Percentiles rank a stretch among this genome's conserved stretches.
These are phyloP conservation scores for Penicillium aurantiogriseum DNA, from an alignment of 2,329 filamentous ascomycete species.

Conservation along the genomic window DNA sequence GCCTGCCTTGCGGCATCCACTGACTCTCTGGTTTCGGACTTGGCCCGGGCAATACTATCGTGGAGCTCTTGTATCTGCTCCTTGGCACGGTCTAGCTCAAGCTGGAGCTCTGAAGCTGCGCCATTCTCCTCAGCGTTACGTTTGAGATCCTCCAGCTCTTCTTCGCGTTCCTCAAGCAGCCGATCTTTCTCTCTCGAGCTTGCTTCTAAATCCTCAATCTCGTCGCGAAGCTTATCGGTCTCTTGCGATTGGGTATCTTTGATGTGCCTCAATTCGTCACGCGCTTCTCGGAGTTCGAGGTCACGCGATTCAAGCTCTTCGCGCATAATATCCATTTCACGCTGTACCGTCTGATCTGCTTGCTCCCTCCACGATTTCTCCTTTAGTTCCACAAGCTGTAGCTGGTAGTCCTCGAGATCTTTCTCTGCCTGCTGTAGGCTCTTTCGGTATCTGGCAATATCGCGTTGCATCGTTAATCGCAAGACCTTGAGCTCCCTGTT, in stretches of 20 bases:
- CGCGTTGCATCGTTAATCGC: slow-evolving; percentile 82
- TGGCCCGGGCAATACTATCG: slow-evolving; percentile 40
- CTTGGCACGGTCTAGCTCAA: slow-evolving; percentile 48
- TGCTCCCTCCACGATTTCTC: slow-evolving; percentile 77
- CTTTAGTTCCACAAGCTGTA: slow-evolving; percentile 78
- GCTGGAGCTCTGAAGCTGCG: slow-evolving; percentile 49
- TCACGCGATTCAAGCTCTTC: slow-evolving; percentile 53
- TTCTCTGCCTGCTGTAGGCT: slow-evolving; percentile 77
- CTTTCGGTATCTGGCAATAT: slow-evolving; percentile 83
- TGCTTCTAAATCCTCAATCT: slow-evolving; percentile 72
- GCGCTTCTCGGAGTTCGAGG: slow-evolving; percentile 38
- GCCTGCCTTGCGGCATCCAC: slow-evolving; percentile 51
- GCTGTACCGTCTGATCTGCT: slow-evolving; percentile 66
- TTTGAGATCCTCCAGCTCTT: slow-evolving; percentile 60
- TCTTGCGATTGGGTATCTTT: slow-evolving; percentile 57
- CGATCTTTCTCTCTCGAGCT: slow-evolving; percentile 74
- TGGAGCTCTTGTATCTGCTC: slow-evolving; percentile 47
- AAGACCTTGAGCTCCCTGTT: slow-evolving; percentile 96
- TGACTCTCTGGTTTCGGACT: slow-evolving; percentile 38
- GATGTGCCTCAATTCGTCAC: slow-evolving; percentile 57
- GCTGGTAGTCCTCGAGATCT: slow-evolving; percentile 78
- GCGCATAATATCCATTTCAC: slow-evolving; percentile 55
- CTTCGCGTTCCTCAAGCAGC: slow-evolving; percentile 69
- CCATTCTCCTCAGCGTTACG: slow-evolving; percentile 43
- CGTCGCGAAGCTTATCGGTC: slow-evolving; percentile 67